phyloP scores from a whole-genome alignment of 345 rosid genomes.

The Hypericum androsaemum region DNA sequence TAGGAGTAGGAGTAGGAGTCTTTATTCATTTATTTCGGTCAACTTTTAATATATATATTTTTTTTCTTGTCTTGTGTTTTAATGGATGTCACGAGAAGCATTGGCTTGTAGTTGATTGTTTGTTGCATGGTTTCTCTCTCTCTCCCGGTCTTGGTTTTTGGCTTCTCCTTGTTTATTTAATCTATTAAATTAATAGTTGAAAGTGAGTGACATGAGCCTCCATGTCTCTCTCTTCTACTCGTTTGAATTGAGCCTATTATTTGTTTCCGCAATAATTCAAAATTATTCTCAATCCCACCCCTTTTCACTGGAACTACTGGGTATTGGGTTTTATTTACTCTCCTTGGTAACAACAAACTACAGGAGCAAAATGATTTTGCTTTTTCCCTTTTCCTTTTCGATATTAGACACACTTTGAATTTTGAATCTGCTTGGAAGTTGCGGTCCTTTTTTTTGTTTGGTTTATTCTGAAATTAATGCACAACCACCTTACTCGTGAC shows the following conservation, averaged over 20 bases:
- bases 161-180: background rate
- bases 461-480: constrained; percentile 18
- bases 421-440: background rate
- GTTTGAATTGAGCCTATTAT: constrained; percentile 6
- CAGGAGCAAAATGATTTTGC: too few relatives aligned
- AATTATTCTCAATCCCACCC: too few relatives aligned
- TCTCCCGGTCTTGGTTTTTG: background rate
- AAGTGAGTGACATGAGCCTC: constrained; percentile 15
- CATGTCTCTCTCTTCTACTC: constrained; percentile 8
- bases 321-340: too few relatives aligned
- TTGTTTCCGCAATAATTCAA: too few relatives aligned
- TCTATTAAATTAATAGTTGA: constrained; percentile 10
- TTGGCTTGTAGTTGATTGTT: background rate
- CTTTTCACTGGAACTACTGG: too few relatives aligned
- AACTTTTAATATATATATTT: too few relatives aligned
- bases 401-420: background rate
- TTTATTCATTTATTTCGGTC: too few relatives aligned
- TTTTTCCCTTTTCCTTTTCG: background rate
- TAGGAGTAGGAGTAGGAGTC: too few relatives aligned
- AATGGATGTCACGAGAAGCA: too few relatives aligned
- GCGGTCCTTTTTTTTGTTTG: background rate
- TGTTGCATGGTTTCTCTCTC: background rate
- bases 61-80: too few relatives aligned
- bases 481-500: constrained; percentile 24
- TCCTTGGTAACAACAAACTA: too few relatives aligned